phyloP scores from a whole-genome alignment of 192 early-diverging fungal species.

The Paraglomus occultum region DNA sequence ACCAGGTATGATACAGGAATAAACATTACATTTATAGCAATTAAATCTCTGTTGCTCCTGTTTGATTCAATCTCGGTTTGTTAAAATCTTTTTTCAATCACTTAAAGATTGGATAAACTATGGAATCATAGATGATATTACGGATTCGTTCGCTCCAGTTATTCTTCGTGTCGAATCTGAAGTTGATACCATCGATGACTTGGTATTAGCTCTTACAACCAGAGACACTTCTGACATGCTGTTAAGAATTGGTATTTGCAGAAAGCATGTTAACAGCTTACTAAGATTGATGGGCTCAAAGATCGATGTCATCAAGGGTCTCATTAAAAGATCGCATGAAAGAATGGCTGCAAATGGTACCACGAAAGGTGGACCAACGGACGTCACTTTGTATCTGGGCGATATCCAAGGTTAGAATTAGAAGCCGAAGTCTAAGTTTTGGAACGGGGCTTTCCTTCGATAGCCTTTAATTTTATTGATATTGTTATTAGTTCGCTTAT shows the following conservation, averaged over 20 bases:
- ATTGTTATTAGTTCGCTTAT: background rate
- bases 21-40: slow-evolving; percentile 10
- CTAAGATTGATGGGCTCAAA: slow-evolving; percentile 50
- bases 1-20: slow-evolving; percentile 42
- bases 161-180: slow-evolving; percentile 76
- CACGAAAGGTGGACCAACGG: slow-evolving; percentile 31
- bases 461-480: background rate
- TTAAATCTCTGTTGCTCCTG: background rate
- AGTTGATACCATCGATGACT: slow-evolving; percentile 77
- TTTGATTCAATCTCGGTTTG: background rate
- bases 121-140: slow-evolving; percentile 79
- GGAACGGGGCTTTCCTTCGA: background rate
- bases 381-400: slow-evolving; percentile 70
- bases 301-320: slow-evolving; percentile 53
- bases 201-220: slow-evolving; percentile 72
- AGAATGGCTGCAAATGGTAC: slow-evolving; percentile 36
- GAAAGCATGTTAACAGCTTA: slow-evolving; percentile 48
- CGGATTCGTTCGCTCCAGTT: slow-evolving; percentile 74
- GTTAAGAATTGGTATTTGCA: slow-evolving; percentile 49
- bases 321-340: slow-evolving; percentile 57
- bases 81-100: background rate
- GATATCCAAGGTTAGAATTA: slow-evolving; percentile 65
- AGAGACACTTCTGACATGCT: slow-evolving; percentile 61
- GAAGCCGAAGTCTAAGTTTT: background rate
- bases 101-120: slow-evolving; percentile 52